Evolutionary conservation across 306 rosid genomes (phyloP).

Genomic region (Citrullus colocynthis): DNA sequence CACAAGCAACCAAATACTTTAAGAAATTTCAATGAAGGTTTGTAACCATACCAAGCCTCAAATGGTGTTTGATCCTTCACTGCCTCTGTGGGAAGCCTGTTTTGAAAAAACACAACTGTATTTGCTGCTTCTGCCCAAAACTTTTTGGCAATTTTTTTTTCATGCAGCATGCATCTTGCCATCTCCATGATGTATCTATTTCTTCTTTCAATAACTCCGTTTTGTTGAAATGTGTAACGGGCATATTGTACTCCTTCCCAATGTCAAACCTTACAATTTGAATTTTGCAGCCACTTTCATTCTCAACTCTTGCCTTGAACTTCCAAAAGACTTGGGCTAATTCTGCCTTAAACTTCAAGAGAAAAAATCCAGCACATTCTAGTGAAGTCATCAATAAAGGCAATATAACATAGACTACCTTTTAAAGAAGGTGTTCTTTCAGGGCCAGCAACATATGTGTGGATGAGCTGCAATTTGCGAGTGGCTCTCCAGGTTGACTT

Average conservation of each 20-base stretch:
- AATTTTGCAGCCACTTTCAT: neutral
- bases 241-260: neutral
- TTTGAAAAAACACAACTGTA: neutral
- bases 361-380: too few relatives aligned
- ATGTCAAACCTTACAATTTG: neutral
- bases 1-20: too few relatives aligned
- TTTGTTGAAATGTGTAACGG: conserved; percentile 8
- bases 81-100: conserved; percentile 1
- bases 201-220: neutral
- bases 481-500: neutral
- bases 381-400: too few relatives aligned
- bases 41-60: conserved; percentile 1
- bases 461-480: neutral
- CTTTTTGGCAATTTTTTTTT: too few relatives aligned
- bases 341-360: too few relatives aligned
- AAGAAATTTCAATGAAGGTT: neutral
- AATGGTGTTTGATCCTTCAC: neutral
- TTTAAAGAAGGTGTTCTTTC: too few relatives aligned
- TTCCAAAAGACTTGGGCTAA: too few relatives aligned
- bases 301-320: neutral
- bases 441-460: neutral
- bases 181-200: neutral
- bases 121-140: neutral
- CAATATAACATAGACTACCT: too few relatives aligned
- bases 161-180: too few relatives aligned